Percentiles rank a stretch among this genome's conserved stretches.
phyloP scores from a whole-genome alignment of 2,329 filamentous ascomycete species.

The Alternaria consortialis region DNA sequence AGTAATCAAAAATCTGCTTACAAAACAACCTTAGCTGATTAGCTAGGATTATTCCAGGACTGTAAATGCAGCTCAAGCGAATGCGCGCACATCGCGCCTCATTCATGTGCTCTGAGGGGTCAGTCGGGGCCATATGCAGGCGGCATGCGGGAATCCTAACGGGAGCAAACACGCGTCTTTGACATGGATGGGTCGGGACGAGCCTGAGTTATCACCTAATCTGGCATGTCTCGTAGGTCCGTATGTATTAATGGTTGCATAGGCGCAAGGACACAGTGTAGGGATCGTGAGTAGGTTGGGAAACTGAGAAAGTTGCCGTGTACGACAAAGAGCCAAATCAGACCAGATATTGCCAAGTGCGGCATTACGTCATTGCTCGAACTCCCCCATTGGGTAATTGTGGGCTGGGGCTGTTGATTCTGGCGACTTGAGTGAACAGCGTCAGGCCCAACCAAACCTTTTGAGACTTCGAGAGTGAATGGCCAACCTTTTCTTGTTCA shows the following conservation, averaged over 20 bases:
- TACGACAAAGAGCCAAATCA: not conserved
- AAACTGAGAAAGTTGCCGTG: not conserved
- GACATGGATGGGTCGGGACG: not conserved
- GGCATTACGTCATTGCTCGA: not conserved
- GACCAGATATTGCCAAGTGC: not conserved
- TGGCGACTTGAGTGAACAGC: not conserved
- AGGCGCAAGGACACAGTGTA: not conserved
- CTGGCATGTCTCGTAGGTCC: not conserved
- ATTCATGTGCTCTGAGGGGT: not conserved
- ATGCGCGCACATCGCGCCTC: not conserved
- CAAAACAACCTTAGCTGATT: not conserved
- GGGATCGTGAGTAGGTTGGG: not conserved
- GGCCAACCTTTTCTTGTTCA: not conserved
- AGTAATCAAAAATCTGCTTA: slow-evolving; percentile 2
- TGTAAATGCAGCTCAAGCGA: not conserved
- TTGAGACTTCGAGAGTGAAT: not conserved
- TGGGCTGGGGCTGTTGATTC: not conserved
- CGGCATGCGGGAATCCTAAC: slow-evolving; percentile 4
- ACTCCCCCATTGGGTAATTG: not conserved
- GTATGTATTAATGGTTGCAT: not conserved
- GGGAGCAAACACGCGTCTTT: not conserved
- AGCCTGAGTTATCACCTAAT: not conserved
- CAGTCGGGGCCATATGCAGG: slow-evolving; percentile 3
- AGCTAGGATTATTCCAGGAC: not conserved
- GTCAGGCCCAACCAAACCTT: not conserved